Percentiles rank a stretch among this genome's conserved stretches.
phyloP scores from a whole-genome alignment of 352 stramenopile genomes.

The Pythium chondricola region DNA sequence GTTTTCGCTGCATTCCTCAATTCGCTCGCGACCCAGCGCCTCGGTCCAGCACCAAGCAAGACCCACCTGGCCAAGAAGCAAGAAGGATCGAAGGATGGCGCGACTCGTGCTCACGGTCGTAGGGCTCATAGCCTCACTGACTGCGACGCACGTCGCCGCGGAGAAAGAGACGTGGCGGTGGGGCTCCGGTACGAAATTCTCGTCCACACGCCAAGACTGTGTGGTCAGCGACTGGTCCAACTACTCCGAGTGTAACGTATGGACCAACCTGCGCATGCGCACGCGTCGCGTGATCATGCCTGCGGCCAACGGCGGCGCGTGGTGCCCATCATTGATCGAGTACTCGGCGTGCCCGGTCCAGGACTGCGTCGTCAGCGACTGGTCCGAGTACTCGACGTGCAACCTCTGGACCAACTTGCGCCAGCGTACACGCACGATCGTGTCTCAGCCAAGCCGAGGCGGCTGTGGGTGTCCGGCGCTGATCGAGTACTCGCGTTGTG shows the following conservation, averaged over 20 bases:
- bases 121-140: not conserved
- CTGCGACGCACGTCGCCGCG: not conserved
- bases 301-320: conserved; percentile 20
- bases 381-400: conserved; percentile 10
- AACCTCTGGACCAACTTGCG: conserved; percentile 6
- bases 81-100: not conserved
- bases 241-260: conserved; percentile 9
- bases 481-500: conserved; percentile 15
- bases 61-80: not conserved
- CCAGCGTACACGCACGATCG: conserved; percentile 6
- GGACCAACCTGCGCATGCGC: conserved; percentile 8
- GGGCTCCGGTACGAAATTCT: not conserved
- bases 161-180: conserved; percentile 3
- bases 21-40: not conserved
- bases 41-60: not conserved
- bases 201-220: conserved; percentile 17
- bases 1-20: not conserved
- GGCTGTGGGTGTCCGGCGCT: conserved; percentile 23
- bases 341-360: conserved; percentile 10
- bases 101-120: not conserved
- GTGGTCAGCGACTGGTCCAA: conserved; percentile 17
- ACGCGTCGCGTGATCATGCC: conserved; percentile 11
- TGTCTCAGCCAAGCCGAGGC: conserved; percentile 13
- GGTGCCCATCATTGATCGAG: conserved; percentile 29
- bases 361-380: conserved; percentile 14